Conservation (phyloP, 176 grass and related monocot genomes). For the Pontederia paniculata region DNA sequence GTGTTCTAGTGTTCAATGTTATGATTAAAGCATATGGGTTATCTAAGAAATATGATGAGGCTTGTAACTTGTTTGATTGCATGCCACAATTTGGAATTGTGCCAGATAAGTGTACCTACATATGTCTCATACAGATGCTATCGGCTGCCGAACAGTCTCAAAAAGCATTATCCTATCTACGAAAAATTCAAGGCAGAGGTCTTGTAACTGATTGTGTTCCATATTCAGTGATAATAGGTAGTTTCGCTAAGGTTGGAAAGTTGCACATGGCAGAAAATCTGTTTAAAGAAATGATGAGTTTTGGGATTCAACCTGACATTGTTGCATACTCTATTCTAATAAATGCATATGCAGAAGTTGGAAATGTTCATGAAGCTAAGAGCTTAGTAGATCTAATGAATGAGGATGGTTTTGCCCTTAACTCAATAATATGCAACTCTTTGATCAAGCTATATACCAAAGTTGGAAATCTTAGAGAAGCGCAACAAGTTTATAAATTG, state of each 20-base stretch:
- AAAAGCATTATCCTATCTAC: conserved; percentile 58
- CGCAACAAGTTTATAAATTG: conserved; percentile 46
- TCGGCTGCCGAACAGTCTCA: conserved; percentile 36
- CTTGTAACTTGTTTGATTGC: conserved; percentile 55
- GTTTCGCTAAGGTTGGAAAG: conserved; percentile 47
- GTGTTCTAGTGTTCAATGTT: conserved; percentile 72
- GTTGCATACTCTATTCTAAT: conserved; percentile 72
- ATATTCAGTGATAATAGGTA: conserved; percentile 57
- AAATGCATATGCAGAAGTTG: conserved; percentile 64
- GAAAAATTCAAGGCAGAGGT: conserved; percentile 54
- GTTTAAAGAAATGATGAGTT: conserved; percentile 69
- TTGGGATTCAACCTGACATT: conserved; percentile 41
- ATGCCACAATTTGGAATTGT: conserved; percentile 55
- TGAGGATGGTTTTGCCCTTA: conserved; percentile 48
- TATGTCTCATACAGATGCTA: conserved; percentile 68
- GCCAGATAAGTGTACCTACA: conserved; percentile 73
- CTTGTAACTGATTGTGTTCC: conserved; percentile 47
- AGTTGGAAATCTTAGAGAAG: conserved; percentile 56
- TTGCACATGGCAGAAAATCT: conserved; percentile 42
- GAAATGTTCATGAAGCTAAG: conserved; percentile 58
- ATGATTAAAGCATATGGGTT: conserved; percentile 90
- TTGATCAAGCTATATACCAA: conserved; percentile 85
- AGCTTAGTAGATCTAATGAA: conserved; percentile 75
- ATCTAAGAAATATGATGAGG: conserved; percentile 49
- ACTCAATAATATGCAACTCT: conserved; percentile 50